Evolutionary conservation across 75 land plant genomes (phyloP).

Genomic region (Isoetes taiwanensis): DNA sequence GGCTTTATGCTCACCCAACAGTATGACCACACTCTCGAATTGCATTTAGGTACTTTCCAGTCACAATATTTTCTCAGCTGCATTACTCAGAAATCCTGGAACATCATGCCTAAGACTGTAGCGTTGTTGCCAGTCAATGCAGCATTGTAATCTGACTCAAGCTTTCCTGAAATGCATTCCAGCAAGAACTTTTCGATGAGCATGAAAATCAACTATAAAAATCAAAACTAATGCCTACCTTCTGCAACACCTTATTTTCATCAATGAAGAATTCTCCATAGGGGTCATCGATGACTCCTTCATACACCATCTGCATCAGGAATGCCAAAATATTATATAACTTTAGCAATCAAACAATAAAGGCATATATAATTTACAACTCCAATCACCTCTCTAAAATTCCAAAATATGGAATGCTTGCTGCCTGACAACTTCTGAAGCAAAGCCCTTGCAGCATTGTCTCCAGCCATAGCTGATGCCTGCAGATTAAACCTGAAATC

Average conservation of each 20-base stretch:
- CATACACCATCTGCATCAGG: constrained; percentile 66
- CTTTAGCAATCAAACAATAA: background rate
- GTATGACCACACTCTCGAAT: constrained; percentile 92
- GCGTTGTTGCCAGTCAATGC: constrained; percentile 91
- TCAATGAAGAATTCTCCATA: constrained; percentile 96
- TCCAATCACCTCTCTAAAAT: constrained; percentile 68
- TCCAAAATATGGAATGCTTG: constrained; percentile 74
- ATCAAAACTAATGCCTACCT: constrained; percentile 45
- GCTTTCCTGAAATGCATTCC: constrained; percentile 49
- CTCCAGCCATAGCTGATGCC: constrained; percentile 97
- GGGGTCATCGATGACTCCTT: constrained; percentile 95
- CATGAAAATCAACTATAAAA: background rate
- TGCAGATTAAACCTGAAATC: constrained; percentile 16
- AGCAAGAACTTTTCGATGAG: background rate
- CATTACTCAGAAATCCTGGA: constrained; percentile 73
- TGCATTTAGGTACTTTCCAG: constrained; percentile 94
- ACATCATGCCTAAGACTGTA: constrained; percentile 89
- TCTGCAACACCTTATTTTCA: constrained; percentile 79
- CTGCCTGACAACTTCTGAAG: constrained; percentile 83
- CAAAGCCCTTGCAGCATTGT: constrained; percentile 81
- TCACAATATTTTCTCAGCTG: constrained; percentile 71
- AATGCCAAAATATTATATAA: background rate
- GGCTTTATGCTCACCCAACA: constrained; percentile 46
- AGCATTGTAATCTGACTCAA: constrained; percentile 88
- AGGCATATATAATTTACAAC: background rate